phyloP scores from a whole-genome alignment of 1,139 yeast genomes.

The Candida frijolesensis region DNA sequence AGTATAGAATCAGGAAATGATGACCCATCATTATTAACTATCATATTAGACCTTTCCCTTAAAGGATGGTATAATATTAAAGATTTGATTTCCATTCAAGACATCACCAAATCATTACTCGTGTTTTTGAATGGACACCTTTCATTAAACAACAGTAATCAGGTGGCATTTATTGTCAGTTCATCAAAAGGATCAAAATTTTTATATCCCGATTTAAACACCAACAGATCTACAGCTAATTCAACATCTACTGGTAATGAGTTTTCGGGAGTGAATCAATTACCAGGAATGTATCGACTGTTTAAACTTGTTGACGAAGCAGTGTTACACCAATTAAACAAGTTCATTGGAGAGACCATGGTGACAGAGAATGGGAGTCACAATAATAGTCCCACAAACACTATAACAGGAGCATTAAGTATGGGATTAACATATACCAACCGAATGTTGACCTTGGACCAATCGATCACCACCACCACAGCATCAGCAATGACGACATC shows the following conservation, averaged over 20 bases:
- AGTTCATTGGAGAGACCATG: slow-evolving; percentile 36
- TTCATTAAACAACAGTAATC: slow-evolving; percentile 81
- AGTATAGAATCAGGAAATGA: slow-evolving; percentile 43
- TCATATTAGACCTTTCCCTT: slow-evolving; percentile 80
- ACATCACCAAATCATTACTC: slow-evolving; percentile 60
- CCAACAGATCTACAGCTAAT: slow-evolving; percentile 19
- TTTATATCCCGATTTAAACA: slow-evolving; percentile 58
- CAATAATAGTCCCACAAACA: slow-evolving; percentile 21
- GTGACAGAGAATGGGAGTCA: too few relatives aligned
- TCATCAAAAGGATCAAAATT: slow-evolving; percentile 72
- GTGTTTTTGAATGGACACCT: slow-evolving; percentile 85
- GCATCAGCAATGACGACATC: slow-evolving; percentile 50
- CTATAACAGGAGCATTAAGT: slow-evolving; percentile 79
- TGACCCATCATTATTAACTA: slow-evolving; percentile 78
- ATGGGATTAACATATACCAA: slow-evolving; percentile 80
- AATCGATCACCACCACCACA: slow-evolving; percentile 48
- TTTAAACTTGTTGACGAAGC: slow-evolving; percentile 81
- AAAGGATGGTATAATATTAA: slow-evolving; percentile 66
- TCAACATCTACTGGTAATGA: slow-evolving; percentile 18
- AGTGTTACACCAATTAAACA: slow-evolving; percentile 63
- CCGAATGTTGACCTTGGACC: slow-evolving; percentile 58
- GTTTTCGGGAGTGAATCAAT: not conserved
- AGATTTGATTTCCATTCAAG: slow-evolving; percentile 49
- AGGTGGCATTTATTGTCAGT: slow-evolving; percentile 80
- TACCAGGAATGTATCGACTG: slow-evolving; percentile 73